Conservation (phyloP, 441 rosid genomes). For the Populus hybrid region DNA sequence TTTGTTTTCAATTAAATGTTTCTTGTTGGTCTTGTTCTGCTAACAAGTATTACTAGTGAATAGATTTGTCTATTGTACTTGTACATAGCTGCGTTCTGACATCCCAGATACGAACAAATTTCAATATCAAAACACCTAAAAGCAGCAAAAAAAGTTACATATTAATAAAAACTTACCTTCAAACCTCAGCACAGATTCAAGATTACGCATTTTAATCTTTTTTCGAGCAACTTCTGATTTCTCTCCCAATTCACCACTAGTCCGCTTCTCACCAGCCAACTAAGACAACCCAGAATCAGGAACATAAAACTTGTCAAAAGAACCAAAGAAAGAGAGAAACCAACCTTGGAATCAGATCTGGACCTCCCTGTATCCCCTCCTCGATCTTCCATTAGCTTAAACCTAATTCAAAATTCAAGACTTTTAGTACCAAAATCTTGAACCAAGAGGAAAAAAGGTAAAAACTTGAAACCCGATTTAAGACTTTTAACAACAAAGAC, state of each 20-base stretch:
- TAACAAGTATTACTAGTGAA: neutral
- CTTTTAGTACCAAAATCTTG: neutral
- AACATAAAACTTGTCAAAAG: neutral
- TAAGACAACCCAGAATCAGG: constrained; percentile 14
- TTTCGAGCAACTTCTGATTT: constrained; percentile 27
- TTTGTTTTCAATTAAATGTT: too few relatives aligned
- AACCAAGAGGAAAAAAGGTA: neutral
- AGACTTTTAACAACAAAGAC: neutral
- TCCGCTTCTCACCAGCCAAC: constrained; percentile 38
- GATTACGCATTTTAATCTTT: constrained; percentile 53
- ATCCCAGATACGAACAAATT: constrained; percentile 1
- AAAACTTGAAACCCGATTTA: neutral
- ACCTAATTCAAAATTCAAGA: neutral
- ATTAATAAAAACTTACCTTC: constrained; percentile 34
- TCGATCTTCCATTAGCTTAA: constrained; percentile 40
- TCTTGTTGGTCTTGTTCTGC: neutral
- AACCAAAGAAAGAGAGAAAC: constrained; percentile 8
- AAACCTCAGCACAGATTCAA: constrained; percentile 33
- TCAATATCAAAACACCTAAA: neutral
- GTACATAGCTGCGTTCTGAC: neutral
- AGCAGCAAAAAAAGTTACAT: constrained; percentile 9
- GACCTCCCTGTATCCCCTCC: constrained; percentile 25
- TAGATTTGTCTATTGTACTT: neutral
- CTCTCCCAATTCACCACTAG: constrained; percentile 22
- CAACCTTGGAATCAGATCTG: constrained; percentile 47